Evolutionary conservation across 768 basidiomycete genomes (phyloP), one percentile per base, ranked within the genome.

Genomic region (Daedaleopsis sinensis): DNA sequence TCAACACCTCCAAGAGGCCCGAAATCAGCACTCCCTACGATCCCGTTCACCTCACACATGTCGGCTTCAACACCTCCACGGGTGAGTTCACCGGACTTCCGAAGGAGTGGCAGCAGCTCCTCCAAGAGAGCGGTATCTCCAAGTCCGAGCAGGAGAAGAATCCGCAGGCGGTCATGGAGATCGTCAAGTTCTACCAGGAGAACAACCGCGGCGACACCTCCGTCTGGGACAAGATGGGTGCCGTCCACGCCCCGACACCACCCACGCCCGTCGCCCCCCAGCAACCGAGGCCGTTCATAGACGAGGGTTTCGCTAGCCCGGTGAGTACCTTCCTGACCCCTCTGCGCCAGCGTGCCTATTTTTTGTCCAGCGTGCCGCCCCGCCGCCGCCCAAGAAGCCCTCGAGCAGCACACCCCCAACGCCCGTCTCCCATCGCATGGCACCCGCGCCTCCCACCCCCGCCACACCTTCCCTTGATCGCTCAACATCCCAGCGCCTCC

Each of bases 1-100:
- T 93, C 74, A 88, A 83, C 71, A 80, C 84, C 58, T 82, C 83
- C 42, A 93, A 91, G 75, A 85, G 90, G 13, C 87, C 85, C 15
- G 94, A 96, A 76, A 98, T 99, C 80, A 94, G 93, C 73, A 96
- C 95, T 0, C 97, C 97, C 0, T 98, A 96, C 73, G 97, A 99
- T 76, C 97, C 97, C 36, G 96, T 98, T 42, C 96, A 98, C 79
- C 90, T 99, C 70, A 98, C 97, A 3, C 97, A 99, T 73, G 97
- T 99, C 72, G 96, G 96, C 61, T 98, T 98, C 86, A 98, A 99
- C 76, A 93, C 93, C 7, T 96, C 94, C 58, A 98, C 96, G 0
- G 97, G 97, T 60, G 96, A 99, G 77, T 98, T 96, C 78, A 95
- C 94, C 10, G 97, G 97, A 2, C 82, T 99, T 36, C 97, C 97